Evolutionary conservation across 2,329 filamentous ascomycete genomes (phyloP), one percentile per base, ranked within the genome.

Genomic region (Dactylellina leptospora): DNA sequence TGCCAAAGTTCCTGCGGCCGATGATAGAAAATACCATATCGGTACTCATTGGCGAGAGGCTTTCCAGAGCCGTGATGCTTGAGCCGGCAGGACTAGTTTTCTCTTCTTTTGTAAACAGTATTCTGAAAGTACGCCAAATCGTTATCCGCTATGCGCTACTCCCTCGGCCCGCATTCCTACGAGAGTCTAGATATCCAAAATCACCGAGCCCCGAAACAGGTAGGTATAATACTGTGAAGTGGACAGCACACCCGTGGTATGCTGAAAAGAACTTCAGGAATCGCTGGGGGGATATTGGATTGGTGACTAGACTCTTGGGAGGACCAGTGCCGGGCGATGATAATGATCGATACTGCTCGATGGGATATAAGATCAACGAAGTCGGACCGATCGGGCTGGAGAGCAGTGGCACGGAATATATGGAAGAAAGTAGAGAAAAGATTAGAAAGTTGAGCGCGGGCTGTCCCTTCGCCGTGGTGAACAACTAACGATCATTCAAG

Each of bases 31-130:
- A 86, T 48, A 80, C 84, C 13, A 81, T 89, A 1, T 82, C 83
- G 23, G 84, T 85, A 3, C 79, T 90, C 50, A 86, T 92, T 84
- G 87, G 87, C 20, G 84, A 87, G 23, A 83, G 85, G 13, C 80
- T 90, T 47, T 82, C 88, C n/a, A 83, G 82, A 53, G 86, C 88
- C 0, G 91, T 92, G 82, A 79, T 85, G 86, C 88, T 55, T 40
- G 33, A 55, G 22, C 33, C 36, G 10, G 10, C 51, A 2, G 51
- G 33, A 13, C 33, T n/a, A 20, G 18, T 42, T 16, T 42, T 55
- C 22, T 40, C 51, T 6, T 40, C 51, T 16, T 48, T 84, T 0
- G 81, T 86, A 6, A 82, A 84, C 38, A 75, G 77, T 0, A 76
- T 84, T 0, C 80, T 91, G 30, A 77, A 78, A 0, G 38, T 82